Evolutionary conservation across 768 basidiomycete genomes (phyloP).

Genomic region (Rhodosporidiobolus odoratus): DNA sequence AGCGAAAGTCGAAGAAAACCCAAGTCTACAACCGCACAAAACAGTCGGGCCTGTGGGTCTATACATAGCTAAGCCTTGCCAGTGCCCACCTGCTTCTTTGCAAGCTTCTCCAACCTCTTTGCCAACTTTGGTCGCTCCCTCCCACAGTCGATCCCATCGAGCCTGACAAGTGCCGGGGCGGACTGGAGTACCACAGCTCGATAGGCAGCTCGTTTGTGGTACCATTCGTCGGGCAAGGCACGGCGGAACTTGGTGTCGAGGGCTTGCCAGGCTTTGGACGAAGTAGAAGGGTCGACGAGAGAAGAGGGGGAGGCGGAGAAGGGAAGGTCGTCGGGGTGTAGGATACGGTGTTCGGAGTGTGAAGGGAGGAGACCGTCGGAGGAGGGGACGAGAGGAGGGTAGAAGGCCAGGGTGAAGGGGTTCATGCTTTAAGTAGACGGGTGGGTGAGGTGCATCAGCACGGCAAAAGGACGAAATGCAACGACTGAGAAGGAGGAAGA

Average conservation of each 20-base stretch:
- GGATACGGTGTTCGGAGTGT: constrained; percentile 22
- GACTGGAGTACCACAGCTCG: constrained; percentile 79
- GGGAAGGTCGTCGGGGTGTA: constrained; percentile 20
- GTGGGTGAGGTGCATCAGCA: not conserved
- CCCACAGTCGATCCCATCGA: constrained; percentile 87
- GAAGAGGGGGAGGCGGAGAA: not conserved
- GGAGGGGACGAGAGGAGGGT: constrained; percentile 61
- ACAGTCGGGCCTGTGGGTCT: no score
- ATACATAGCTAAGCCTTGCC: no score
- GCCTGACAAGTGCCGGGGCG: constrained; percentile 59
- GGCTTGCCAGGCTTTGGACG: constrained; percentile 57
- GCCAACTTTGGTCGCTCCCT: constrained; percentile 52
- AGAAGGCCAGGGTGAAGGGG: constrained; percentile 92
- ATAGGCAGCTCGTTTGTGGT: constrained; percentile 80
- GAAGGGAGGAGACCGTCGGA: constrained; percentile 8
- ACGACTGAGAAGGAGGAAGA: not conserved
- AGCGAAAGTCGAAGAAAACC: no score
- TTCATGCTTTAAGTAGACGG: constrained; percentile 62
- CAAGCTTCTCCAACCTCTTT: constrained; percentile 17
- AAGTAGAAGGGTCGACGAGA: not conserved
- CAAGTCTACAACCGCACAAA: no score
- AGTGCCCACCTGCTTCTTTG: no score
- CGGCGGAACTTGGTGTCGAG: constrained; percentile 81
- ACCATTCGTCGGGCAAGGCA: constrained; percentile 79
- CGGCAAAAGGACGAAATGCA: not conserved